Conservation (phyloP, 257 asterid genomes). For the Sherardia arvensis region DNA sequence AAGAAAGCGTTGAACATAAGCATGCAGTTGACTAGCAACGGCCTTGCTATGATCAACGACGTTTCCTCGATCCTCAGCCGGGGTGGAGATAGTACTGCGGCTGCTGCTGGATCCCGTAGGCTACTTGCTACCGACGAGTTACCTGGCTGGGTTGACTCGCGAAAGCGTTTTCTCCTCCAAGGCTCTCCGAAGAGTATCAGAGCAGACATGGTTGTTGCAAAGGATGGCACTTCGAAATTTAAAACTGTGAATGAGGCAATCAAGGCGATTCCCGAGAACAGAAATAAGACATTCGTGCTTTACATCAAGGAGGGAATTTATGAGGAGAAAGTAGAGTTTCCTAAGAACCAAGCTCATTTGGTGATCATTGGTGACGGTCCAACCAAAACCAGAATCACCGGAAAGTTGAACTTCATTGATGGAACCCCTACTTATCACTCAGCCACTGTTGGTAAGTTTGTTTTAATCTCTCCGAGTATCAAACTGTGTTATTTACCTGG, state of each 20-base stretch:
- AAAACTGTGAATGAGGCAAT: constrained; percentile 44
- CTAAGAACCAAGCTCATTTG: constrained; percentile 19
- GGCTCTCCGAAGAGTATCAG: background rate
- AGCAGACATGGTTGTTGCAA: constrained; percentile 47
- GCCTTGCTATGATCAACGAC: constrained; percentile 78
- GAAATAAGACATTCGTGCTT: constrained; percentile 28
- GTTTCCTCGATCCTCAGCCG: constrained; percentile 35
- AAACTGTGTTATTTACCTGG: too few relatives aligned
- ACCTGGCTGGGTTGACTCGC: constrained; percentile 32
- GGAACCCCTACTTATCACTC: constrained; percentile 39
- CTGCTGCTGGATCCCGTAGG: constrained; percentile 29
- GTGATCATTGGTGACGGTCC: constrained; percentile 59
- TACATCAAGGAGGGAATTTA: constrained; percentile 54
- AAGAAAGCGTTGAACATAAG: constrained; percentile 29
- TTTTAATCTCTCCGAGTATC: too few relatives aligned
- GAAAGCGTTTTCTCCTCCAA: constrained; percentile 28
- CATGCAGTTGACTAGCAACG: constrained; percentile 68
- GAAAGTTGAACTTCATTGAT: constrained; percentile 31
- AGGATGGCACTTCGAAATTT: constrained; percentile 51
- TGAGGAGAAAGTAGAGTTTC: constrained; percentile 29
- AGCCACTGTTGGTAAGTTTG: constrained; percentile 43
- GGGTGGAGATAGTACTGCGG: constrained; percentile 24
- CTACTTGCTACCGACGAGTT: constrained; percentile 29
- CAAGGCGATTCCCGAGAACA: constrained; percentile 21
- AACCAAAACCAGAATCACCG: constrained; percentile 44